Percentiles rank a stretch among this genome's conserved stretches.
Conservation (phyloP, 2,329 filamentous ascomycete genomes). For the Sclerotinia borealis region DNA sequence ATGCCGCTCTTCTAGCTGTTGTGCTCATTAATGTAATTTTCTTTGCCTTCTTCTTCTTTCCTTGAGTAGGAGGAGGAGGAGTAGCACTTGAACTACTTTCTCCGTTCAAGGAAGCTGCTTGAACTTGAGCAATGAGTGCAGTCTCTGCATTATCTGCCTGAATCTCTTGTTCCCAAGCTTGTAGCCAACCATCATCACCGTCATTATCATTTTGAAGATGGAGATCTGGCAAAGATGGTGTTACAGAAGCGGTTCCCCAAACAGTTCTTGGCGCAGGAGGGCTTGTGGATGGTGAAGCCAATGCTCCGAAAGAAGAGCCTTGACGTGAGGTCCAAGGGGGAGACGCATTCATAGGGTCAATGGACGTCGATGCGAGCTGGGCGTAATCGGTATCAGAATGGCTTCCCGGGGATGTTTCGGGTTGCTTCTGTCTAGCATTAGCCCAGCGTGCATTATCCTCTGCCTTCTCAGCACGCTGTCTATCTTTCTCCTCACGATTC, state of each 20-base stretch:
- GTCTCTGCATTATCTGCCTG: slow-evolving; percentile 54
- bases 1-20: slow-evolving; percentile 37
- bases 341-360: slow-evolving; percentile 41
- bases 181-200: slow-evolving; percentile 77
- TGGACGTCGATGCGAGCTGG: slow-evolving; percentile 48
- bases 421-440: slow-evolving; percentile 48
- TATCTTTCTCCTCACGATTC: slow-evolving; percentile 61
- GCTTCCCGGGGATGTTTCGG: slow-evolving; percentile 43
- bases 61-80: slow-evolving; percentile 4
- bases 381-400: slow-evolving; percentile 59
- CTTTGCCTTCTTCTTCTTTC: slow-evolving; percentile 64
- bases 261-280: slow-evolving; percentile 73
- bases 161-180: slow-evolving; percentile 75
- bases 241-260: slow-evolving; percentile 78
- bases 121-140: slow-evolving; percentile 50
- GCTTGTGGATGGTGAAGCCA: slow-evolving; percentile 76
- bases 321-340: slow-evolving; percentile 50
- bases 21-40: slow-evolving; percentile 70
- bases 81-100: slow-evolving; percentile 16
- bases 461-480: slow-evolving; percentile 60
- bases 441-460: slow-evolving; percentile 61
- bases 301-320: slow-evolving; percentile 55
- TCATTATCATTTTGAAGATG: slow-evolving; percentile 30
- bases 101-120: slow-evolving; percentile 43
- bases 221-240: slow-evolving; percentile 51